Evolutionary conservation across 352 stramenopile species (phyloP).

Genomic region (Phytophthora megakarya): DNA sequence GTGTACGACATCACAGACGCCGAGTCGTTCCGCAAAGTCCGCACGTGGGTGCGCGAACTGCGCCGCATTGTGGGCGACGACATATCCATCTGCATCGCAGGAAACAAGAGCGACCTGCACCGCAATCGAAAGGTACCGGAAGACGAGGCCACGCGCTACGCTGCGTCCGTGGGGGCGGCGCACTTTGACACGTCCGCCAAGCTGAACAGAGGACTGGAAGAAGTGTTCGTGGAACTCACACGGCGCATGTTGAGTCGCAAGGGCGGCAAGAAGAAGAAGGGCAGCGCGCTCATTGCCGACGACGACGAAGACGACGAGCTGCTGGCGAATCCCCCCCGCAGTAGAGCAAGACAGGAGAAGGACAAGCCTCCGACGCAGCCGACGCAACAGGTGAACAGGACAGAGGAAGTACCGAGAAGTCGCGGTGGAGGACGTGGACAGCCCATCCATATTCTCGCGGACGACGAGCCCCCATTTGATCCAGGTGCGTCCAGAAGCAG

Average conservation of each 20-base stretch:
- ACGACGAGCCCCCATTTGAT: conserved; percentile 43
- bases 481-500: conserved; percentile 36
- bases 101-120: conserved; percentile 93
- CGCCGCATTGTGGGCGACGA: conserved; percentile 90
- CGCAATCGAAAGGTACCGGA: conserved; percentile 88
- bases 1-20: conserved; percentile 94
- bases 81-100: conserved; percentile 92
- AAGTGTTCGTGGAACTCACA: conserved; percentile 91
- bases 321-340: conserved; percentile 37
- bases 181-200: conserved; percentile 94
- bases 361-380: conserved; percentile 7
- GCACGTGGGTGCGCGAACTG: conserved; percentile 93
- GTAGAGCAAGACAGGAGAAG: conserved; percentile 17
- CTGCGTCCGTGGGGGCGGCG: conserved; percentile 82
- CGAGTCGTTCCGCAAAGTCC: conserved; percentile 91
- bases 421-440: conserved; percentile 56
- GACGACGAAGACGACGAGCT: conserved; percentile 42
- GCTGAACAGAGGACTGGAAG: conserved; percentile 90
- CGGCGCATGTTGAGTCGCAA: conserved; percentile 80
- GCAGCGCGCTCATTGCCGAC: conserved; percentile 76
- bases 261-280: conserved; percentile 80
- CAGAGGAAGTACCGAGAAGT: conserved; percentile 37
- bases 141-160: conserved; percentile 85
- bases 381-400: conserved; percentile 34
- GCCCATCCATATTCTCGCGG: conserved; percentile 66